Evolutionary conservation across 441 rosid genomes (phyloP), one percentile per base, ranked within the genome.

Genomic region (Syzygium malaccense): DNA sequence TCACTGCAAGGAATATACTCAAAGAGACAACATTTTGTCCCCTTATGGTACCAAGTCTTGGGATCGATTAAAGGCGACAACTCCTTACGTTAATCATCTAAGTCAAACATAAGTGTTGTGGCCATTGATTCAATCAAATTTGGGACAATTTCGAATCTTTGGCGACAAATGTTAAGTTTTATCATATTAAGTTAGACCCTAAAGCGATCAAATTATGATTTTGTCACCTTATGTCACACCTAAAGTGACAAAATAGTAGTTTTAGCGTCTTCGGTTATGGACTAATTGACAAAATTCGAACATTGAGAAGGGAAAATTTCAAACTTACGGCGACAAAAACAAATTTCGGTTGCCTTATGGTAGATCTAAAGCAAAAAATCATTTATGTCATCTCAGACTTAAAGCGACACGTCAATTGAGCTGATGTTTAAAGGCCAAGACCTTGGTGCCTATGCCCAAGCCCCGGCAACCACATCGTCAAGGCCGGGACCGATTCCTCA

Each of bases 151-250:
- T 66, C 20, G 5, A 64, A 30, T 15, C 41, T 64, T n/a, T n/a
- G 75, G 12, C 1, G 37, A 64, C 20, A 64, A 64, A 15, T 20
- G 5, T n/a, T 13, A n/a, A 3, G 0, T 1, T 5, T 60, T 60
- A 28, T 62, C 68, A 14, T 18, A 13, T 62, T 0, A 1, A 6
- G 20, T n/a, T n/a, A 9, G 33, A n/a, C 68, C 68, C 8, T n/a
- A 33, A n/a, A n/a, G 10, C 0, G 4, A 14, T 14, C 17, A 62
- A 62, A n/a, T 14, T 18, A n/a, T 62, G 10, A 62, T 62, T 62
- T 62, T n/a, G 19, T 62, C 19, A 14, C 11, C 19, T n/a, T 7
- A 62, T 6, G 33, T 62, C 17, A 14, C 0, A 62, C 17, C 5
- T n/a, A 62, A 62, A n/a, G 71, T 17, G 8, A 62, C 37, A 62